These are phyloP conservation scores for Nemania serpens DNA, from an alignment of 2,329 filamentous ascomycete genomes.

Conservation along the genomic window DNA sequence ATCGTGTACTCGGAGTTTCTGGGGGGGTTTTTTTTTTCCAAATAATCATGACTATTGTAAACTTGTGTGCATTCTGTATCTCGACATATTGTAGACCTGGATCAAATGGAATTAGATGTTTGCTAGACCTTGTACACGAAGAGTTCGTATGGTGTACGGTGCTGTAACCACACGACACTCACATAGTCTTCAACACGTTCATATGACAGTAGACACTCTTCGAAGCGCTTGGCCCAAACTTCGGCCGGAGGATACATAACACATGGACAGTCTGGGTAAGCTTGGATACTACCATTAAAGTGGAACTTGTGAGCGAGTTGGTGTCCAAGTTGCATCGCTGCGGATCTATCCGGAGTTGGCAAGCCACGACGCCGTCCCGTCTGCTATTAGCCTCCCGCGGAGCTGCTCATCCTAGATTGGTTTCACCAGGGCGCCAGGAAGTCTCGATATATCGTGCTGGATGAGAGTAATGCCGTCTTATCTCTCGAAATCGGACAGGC, in stretches of 20 bases:
- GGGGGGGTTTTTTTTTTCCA: background rate
- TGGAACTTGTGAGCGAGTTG: slow-evolving; percentile 10
- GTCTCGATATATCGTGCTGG: background rate
- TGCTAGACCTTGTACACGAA: background rate
- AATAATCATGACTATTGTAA: background rate
- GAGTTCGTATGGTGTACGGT: background rate
- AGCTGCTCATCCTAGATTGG: slow-evolving; percentile 18
- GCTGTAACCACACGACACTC: background rate
- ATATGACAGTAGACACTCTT: background rate
- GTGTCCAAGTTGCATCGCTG: slow-evolving; percentile 16
- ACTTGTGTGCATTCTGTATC: background rate
- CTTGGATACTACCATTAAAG: slow-evolving; percentile 14
- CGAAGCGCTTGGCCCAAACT: background rate
- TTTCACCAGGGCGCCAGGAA: slow-evolving; percentile 3
- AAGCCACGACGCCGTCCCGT: slow-evolving; percentile 21
- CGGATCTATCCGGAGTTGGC: slow-evolving; percentile 28
- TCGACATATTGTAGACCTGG: background rate
- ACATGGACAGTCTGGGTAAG: slow-evolving; percentile 14
- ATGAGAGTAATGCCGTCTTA: background rate
- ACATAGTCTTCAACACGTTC: background rate
- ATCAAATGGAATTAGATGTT: background rate
- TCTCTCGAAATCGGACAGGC: background rate
- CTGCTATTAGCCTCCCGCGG: background rate
- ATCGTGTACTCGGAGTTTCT: too few relatives aligned
- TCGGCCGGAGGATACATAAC: slow-evolving; percentile 2